Evolutionary conservation across 768 basidiomycete genomes (phyloP).

Genomic region (Pulveroboletus sp.): DNA sequence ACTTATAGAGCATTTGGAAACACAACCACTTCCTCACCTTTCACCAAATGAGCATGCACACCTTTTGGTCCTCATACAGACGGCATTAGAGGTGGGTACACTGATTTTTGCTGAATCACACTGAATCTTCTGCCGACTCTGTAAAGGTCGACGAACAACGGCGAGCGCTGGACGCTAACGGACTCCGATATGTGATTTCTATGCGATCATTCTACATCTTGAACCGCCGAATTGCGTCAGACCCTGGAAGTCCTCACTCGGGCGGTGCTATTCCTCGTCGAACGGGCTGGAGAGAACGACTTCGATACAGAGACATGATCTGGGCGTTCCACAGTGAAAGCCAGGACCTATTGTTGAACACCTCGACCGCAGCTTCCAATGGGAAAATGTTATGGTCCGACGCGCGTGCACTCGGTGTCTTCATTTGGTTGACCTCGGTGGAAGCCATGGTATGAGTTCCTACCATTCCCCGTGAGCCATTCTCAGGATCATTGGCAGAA

Average conservation of each 20-base stretch:
- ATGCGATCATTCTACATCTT: constrained; percentile 90
- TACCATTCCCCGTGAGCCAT: background rate
- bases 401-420: constrained; percentile 80
- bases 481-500: constrained; percentile 43
- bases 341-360: constrained; percentile 75
- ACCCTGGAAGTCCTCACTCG: constrained; percentile 44
- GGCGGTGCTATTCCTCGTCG: constrained; percentile 39
- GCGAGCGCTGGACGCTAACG: constrained; percentile 88
- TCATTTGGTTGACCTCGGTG: constrained; percentile 79
- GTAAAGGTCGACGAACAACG: constrained; percentile 87
- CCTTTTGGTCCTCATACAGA: constrained; percentile 79
- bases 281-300: constrained; percentile 64
- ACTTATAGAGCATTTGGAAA: constrained; percentile 63
- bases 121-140: background rate
- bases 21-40: constrained; percentile 61
- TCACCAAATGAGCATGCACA: constrained; percentile 80
- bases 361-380: constrained; percentile 67
- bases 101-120: background rate
- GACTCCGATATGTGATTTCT: constrained; percentile 87
- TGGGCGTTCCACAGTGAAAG: constrained; percentile 98
- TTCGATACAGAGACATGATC: constrained; percentile 90
- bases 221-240: constrained; percentile 57
- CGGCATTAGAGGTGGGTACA: constrained; percentile 72
- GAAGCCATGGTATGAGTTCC: constrained; percentile 66
- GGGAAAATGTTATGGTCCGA: constrained; percentile 90